Evolutionary conservation across 768 basidiomycete species (phyloP).

Genomic region (Kwoniella sp.): DNA sequence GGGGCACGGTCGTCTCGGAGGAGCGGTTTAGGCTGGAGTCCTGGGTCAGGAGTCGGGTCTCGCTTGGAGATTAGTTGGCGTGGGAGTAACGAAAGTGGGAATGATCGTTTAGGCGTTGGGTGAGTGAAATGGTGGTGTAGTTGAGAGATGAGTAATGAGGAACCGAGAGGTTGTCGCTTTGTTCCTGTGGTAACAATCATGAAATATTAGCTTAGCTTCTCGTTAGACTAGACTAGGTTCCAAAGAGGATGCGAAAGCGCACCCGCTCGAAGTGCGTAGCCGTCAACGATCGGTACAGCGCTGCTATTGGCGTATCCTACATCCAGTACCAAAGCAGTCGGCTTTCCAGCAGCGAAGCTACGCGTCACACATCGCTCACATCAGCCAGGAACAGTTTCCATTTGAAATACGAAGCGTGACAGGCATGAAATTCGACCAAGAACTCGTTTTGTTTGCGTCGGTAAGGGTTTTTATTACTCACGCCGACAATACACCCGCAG

Average conservation of each 20-base stretch:
- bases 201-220: background rate
- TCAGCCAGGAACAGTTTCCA: too few species aligned
- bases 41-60: slow-evolving; percentile 68
- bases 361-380: too few species aligned
- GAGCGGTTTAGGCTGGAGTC: slow-evolving; percentile 64
- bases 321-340: slow-evolving; percentile 94
- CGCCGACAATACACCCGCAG: slow-evolving; percentile 91
- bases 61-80: slow-evolving; percentile 83
- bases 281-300: slow-evolving; percentile 93
- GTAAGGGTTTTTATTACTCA: slow-evolving; percentile 60
- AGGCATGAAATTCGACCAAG: too few species aligned
- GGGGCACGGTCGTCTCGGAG: slow-evolving; percentile 73
- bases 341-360: slow-evolving; percentile 94
- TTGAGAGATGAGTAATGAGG: slow-evolving; percentile 71
- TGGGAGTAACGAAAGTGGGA: slow-evolving; percentile 70
- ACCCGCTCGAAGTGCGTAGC: slow-evolving; percentile 96
- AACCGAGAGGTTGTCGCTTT: slow-evolving; percentile 57
- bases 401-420: too few species aligned
- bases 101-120: slow-evolving; percentile 58
- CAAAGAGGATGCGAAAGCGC: slow-evolving; percentile 11
- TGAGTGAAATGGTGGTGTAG: slow-evolving; percentile 64
- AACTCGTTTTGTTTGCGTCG: too few species aligned
- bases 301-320: slow-evolving; percentile 86
- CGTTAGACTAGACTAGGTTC: background rate
- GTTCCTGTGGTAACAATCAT: slow-evolving; percentile 63